phyloP scores from a whole-genome alignment of 176 grass and related monocot species.

The Chrysopogon serrulatus region DNA sequence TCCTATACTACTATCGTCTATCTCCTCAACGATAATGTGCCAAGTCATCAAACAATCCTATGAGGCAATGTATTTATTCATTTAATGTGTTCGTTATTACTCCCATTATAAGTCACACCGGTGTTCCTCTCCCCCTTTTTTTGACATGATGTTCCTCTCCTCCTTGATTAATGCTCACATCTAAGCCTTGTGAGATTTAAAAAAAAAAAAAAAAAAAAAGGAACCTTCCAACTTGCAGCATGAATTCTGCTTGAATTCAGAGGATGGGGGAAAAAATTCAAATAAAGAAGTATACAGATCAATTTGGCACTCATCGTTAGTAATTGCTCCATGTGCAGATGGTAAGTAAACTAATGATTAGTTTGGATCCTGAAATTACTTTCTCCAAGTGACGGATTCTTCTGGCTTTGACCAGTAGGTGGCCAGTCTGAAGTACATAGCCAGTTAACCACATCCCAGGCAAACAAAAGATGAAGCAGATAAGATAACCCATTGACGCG shows the following conservation, averaged over 20 bases:
- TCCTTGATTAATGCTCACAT: no score
- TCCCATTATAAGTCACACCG: no score
- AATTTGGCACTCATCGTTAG: neutral
- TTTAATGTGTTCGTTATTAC: no score
- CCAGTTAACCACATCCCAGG: neutral
- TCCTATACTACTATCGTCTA: no score
- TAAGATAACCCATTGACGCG: conserved; percentile 11
- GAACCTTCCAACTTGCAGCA: neutral
- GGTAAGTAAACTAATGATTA: neutral
- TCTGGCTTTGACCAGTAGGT: neutral
- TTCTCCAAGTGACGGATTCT: neutral
- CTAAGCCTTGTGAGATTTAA: neutral
- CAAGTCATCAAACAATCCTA: no score
- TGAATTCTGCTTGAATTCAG: neutral
- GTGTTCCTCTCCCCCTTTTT: no score
- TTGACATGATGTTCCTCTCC: no score
- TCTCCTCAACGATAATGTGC: no score
- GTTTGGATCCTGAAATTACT: neutral
- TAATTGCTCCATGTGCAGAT: neutral
- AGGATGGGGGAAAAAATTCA: neutral
- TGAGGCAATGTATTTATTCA: no score
- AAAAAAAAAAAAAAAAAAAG: neutral
- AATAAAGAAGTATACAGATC: neutral
- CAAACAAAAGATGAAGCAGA: neutral
- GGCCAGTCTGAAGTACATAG: neutral